Percentiles rank a stretch among this genome's conserved stretches.
These are phyloP conservation scores for Coemansia pectinata DNA, from an alignment of 192 early-diverging fungal species.

Conservation along the genomic window DNA sequence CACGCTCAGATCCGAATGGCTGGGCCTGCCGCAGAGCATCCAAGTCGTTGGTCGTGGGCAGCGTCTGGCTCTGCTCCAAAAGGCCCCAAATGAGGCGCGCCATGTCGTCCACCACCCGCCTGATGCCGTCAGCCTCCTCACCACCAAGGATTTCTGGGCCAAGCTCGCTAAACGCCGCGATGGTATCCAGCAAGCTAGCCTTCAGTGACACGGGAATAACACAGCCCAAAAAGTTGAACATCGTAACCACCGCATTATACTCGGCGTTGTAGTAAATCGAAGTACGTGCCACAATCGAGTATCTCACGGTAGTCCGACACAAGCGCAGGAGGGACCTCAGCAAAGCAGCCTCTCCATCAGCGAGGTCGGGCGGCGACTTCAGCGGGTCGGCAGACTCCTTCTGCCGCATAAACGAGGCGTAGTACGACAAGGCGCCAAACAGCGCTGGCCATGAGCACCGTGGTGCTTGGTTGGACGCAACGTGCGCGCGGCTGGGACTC, in stretches of 20 bases:
- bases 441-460: conserved; percentile 80
- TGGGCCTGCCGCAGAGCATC: conserved; percentile 19
- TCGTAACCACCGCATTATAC: conserved; percentile 64
- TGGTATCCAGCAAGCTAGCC: conserved; percentile 73
- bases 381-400: conserved; percentile 30
- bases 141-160: conserved; percentile 25
- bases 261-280: conserved; percentile 70
- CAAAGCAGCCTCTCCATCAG: conserved; percentile 69
- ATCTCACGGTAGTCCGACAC: conserved; percentile 72
- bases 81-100: conserved; percentile 74
- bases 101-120: conserved; percentile 55
- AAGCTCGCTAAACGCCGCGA: conserved; percentile 77
- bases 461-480: conserved; percentile 44
- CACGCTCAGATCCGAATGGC: conserved; percentile 16
- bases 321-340: conserved; percentile 78
- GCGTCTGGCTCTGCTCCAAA: conserved; percentile 73
- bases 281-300: conserved; percentile 69
- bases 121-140: conserved; percentile 23
- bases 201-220: conserved; percentile 77
- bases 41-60: conserved; percentile 48
- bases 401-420: conserved; percentile 57
- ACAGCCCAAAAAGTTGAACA: conserved; percentile 83
- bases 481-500: conserved; percentile 37
- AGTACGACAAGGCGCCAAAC: conserved; percentile 73
- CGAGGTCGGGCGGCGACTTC: conserved; percentile 56